Percentiles rank a stretch among this genome's conserved stretches.
Evolutionary conservation across 2,329 filamentous ascomycete genomes (phyloP).

Genomic region (Botrytis cinerea): DNA sequence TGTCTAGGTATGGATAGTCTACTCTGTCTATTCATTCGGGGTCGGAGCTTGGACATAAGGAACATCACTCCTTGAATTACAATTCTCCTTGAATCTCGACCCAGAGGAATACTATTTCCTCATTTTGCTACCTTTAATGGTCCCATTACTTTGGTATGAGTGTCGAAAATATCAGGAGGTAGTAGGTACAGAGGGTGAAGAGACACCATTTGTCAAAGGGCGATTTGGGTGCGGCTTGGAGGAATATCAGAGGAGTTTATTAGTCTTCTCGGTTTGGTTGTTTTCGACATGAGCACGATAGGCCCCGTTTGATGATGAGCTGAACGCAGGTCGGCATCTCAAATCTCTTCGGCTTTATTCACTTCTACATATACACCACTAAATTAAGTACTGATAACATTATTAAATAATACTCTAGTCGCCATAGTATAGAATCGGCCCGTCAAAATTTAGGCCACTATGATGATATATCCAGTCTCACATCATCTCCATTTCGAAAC

Average conservation of each 20-base stretch:
- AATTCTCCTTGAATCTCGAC: neutral
- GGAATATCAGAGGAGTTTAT: neutral
- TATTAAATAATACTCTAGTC: too few relatives aligned
- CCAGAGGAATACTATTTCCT: neutral
- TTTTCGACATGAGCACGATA: too few relatives aligned
- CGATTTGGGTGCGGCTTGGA: neutral
- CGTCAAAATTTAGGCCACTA: neutral
- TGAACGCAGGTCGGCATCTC: neutral
- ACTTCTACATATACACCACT: neutral
- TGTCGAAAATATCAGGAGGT: neutral
- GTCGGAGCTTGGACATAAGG: neutral
- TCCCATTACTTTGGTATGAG: neutral
- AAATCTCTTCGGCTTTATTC: neutral
- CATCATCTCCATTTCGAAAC: neutral
- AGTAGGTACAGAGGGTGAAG: neutral
- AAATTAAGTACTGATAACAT: neutral
- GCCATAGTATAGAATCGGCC: neutral
- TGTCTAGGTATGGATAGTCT: neutral
- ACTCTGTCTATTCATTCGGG: neutral
- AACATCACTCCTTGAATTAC: neutral
- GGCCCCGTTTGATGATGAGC: neutral
- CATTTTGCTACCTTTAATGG: neutral
- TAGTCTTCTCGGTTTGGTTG: neutral
- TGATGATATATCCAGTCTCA: accelerated
- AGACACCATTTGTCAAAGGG: neutral